phyloP scores from a whole-genome alignment of 2,329 filamentous ascomycete species.

The Phaeomoniella chlamydospora region DNA sequence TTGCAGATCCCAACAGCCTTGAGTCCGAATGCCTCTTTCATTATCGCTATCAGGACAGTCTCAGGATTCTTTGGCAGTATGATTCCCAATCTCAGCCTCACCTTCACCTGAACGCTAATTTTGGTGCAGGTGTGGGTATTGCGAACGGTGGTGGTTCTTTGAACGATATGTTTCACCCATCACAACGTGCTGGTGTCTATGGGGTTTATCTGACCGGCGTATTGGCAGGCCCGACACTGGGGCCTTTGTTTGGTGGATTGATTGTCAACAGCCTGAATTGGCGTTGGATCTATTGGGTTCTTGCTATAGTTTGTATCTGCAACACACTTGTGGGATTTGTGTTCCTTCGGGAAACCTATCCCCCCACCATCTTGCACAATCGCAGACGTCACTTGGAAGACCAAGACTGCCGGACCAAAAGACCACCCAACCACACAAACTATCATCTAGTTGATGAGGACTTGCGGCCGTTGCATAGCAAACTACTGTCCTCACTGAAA shows the following conservation, averaged over 20 bases:
- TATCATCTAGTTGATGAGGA: slow-evolving; percentile 9
- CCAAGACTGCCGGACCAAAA: slow-evolving; percentile 9
- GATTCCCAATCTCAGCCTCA: slow-evolving; percentile 1
- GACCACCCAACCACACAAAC: slow-evolving; percentile 1
- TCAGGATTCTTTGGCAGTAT: slow-evolving; percentile 33
- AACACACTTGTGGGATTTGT: slow-evolving; percentile 45
- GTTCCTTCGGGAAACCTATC: slow-evolving; percentile 46
- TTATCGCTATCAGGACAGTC: slow-evolving; percentile 30
- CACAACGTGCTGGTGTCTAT: slow-evolving; percentile 8
- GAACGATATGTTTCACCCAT: slow-evolving; percentile 10
- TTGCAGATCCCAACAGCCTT: slow-evolving; percentile 33
- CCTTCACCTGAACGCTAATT: slow-evolving; percentile 31
- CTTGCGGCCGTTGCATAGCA: slow-evolving; percentile 6
- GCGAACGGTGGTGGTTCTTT: slow-evolving; percentile 11
- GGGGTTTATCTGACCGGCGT: slow-evolving; percentile 10
- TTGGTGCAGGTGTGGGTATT: slow-evolving; percentile 13
- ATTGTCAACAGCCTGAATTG: slow-evolving; percentile 28
- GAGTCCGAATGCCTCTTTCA: slow-evolving; percentile 27
- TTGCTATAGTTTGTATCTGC: slow-evolving; percentile 17
- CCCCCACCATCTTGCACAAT: slow-evolving; percentile 40
- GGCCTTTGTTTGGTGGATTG: slow-evolving; percentile 26
- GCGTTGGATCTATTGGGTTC: slow-evolving; percentile 35
- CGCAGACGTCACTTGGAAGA: slow-evolving; percentile 37
- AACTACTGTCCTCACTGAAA: slow-evolving; percentile 23
- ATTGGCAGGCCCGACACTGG: slow-evolving; percentile 8